These are phyloP conservation scores for Noccaea caerulescens DNA, from an alignment of 345 rosid genomes.

Conservation along the genomic window DNA sequence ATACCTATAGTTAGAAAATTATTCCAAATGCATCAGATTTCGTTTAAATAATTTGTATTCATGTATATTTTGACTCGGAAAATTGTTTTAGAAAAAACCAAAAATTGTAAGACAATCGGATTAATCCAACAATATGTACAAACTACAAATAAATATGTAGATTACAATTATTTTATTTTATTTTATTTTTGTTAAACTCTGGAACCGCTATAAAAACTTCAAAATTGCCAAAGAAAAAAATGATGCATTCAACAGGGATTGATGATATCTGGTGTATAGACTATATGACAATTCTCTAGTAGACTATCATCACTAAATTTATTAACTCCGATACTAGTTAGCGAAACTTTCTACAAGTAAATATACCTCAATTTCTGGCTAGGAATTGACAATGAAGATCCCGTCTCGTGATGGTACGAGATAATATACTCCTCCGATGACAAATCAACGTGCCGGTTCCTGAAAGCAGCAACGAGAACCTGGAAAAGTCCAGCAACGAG, in stretches of 20 bases:
- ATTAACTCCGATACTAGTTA: not conserved
- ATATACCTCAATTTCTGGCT: slow-evolving; percentile 53
- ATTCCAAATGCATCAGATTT: not conserved
- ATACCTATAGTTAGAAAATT: slow-evolving; percentile 41
- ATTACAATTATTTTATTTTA: not conserved
- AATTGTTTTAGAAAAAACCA: not conserved
- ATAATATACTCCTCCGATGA: slow-evolving; percentile 21
- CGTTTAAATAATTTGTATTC: not conserved
- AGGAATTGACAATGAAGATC: slow-evolving; percentile 42
- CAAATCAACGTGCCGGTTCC: slow-evolving; percentile 40
- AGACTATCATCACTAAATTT: too few species aligned
- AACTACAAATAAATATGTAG: not conserved
- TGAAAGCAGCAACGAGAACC: slow-evolving; percentile 49
- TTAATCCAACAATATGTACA: not conserved
- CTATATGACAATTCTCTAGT: not conserved
- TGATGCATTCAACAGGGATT: not conserved
- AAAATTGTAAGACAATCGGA: not conserved
- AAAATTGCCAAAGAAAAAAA: not conserved
- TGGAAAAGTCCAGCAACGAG: slow-evolving; percentile 54
- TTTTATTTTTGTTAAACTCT: not conserved
- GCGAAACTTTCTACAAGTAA: not conserved
- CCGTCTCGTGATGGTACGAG: slow-evolving; percentile 30
- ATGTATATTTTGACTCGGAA: not conserved
- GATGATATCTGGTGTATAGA: not conserved
- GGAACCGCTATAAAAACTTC: not conserved